Evolutionary conservation across 164 flowering plant species (phyloP).

Genomic region (Liriodendron chinense): DNA sequence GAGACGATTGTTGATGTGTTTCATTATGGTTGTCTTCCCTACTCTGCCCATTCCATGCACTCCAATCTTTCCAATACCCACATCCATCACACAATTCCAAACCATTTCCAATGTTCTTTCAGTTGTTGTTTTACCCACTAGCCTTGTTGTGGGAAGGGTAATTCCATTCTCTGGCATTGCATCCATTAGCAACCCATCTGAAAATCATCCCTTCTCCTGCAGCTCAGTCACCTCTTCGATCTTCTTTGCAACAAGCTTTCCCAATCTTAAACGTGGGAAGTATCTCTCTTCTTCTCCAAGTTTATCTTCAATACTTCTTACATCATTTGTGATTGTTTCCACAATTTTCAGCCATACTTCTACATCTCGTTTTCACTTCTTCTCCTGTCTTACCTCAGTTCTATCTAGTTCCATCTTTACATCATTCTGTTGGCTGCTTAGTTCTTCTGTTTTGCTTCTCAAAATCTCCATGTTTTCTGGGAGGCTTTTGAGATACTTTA

Average conservation of each 20-base stretch:
- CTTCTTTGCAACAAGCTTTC: neutral
- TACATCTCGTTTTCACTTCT: conserved; percentile 2
- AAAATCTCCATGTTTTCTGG: conserved; percentile 1
- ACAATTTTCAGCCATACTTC: conserved; percentile 9
- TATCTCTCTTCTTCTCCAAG: neutral
- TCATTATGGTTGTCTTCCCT: conserved; percentile 19
- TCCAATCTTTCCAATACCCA: conserved; percentile 6
- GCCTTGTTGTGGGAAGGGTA: neutral
- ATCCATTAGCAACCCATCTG: conserved; percentile 2
- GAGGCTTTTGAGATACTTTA: neutral
- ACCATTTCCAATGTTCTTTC: neutral
- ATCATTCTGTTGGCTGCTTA: conserved; percentile 7
- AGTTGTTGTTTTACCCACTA: neutral
- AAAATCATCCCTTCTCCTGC: conserved; percentile 6
- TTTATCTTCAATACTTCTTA: neutral
- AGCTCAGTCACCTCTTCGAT: neutral
- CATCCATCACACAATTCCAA: conserved; percentile 7
- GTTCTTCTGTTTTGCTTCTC: conserved; percentile 7
- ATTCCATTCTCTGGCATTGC: neutral
- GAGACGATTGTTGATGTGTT: conserved; percentile 8
- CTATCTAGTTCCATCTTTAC: neutral
- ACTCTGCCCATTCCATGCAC: conserved; percentile 23
- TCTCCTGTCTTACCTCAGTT: neutral
- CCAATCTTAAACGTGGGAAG: conserved; percentile 3
- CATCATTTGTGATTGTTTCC: neutral